Evolutionary conservation across 2,329 filamentous ascomycete species (phyloP), one percentile per base, ranked within the genome.

Genomic region (Hypoxylon sp.): DNA sequence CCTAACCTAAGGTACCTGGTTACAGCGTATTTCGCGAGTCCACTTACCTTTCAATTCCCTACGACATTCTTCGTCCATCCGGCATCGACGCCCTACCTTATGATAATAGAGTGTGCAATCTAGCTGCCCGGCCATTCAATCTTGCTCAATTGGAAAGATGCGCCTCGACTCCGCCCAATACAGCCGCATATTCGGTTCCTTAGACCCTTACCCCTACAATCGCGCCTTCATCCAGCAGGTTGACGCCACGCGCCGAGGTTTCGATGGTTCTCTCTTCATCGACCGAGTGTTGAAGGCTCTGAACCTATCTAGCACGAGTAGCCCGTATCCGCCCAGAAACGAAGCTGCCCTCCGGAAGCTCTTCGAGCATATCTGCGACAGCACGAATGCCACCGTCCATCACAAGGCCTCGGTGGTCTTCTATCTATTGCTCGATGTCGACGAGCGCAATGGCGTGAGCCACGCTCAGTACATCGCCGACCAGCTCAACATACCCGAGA

Each of bases 351-450:
- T 96, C 28, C 86, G 87, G 69, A 85, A 87, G 39, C 83, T 96
- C 5, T 89, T 94, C 77, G 81, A 87, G 64, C 86, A 88, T 62
- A 89, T 97, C 67, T 85, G 89, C 75, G 83, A 87, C 24, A 86
- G 80, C 50, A 67, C 82, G 56, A 81, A 80, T 50, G 87, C 90
- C 69, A 85, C 89, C 6, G 83, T 87, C 56, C 90, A 94, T 76
- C 89, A 94, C 79, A 94, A 94, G 76, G 87, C 93, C 68, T 92
- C 92, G 17, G 84, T 95, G 49, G 82, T 96, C 67, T 96, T 92
- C 81, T 97, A 96, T 76, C 81, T 96, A 39, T 84, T 96, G 2
- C 89, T 92, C 72, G 92, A 96, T 75, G 86, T 90, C 73, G 86
- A 90, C 71, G 78, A 81, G 39, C 77, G 80, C 26, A 85, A 34